phyloP scores from a whole-genome alignment of 2,329 filamentous ascomycete species.

The Penicillium sp. region DNA sequence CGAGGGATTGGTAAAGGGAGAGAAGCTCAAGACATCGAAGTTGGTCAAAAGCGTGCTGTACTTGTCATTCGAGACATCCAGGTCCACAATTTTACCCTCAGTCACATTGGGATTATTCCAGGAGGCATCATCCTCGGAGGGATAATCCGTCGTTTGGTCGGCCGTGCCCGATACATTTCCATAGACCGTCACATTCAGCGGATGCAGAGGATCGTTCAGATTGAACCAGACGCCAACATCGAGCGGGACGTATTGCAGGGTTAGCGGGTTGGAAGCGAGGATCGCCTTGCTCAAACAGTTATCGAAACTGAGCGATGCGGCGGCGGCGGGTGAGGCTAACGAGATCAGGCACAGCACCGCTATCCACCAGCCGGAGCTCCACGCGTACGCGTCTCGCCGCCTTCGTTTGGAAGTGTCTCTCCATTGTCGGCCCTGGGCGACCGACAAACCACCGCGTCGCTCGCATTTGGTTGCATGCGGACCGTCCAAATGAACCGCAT shows the following conservation, averaged over 20 bases:
- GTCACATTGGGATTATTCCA: slow-evolving; percentile 65
- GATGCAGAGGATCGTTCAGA: slow-evolving; percentile 59
- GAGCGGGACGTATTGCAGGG: slow-evolving; percentile 77
- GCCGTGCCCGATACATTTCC: slow-evolving; percentile 84
- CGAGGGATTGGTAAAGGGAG: slow-evolving; percentile 59
- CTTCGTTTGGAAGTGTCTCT: slow-evolving; percentile 23
- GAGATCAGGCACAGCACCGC: slow-evolving; percentile 24
- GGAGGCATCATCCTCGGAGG: slow-evolving; percentile 57
- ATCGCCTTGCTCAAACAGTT: slow-evolving; percentile 72
- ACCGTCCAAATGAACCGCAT: background rate
- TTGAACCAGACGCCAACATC: slow-evolving; percentile 76
- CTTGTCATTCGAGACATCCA: slow-evolving; percentile 59
- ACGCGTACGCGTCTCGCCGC: slow-evolving; percentile 12
- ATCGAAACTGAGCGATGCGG: slow-evolving; percentile 73
- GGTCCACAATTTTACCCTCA: slow-evolving; percentile 74
- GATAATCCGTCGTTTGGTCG: slow-evolving; percentile 53
- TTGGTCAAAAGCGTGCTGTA: slow-evolving; percentile 73
- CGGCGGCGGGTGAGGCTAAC: slow-evolving; percentile 50
- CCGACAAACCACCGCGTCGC: slow-evolving; percentile 10
- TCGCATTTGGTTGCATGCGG: slow-evolving; percentile 1
- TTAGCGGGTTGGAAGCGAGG: slow-evolving; percentile 59
- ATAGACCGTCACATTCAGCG: slow-evolving; percentile 76
- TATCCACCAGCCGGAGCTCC: slow-evolving; percentile 16
- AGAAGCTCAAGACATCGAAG: slow-evolving; percentile 75
- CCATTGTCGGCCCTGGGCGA: slow-evolving; percentile 19